Base-by-base conservation (phyloP, 1,284 basidiomycete species). In the Limonomyces culmigenus region DNA sequence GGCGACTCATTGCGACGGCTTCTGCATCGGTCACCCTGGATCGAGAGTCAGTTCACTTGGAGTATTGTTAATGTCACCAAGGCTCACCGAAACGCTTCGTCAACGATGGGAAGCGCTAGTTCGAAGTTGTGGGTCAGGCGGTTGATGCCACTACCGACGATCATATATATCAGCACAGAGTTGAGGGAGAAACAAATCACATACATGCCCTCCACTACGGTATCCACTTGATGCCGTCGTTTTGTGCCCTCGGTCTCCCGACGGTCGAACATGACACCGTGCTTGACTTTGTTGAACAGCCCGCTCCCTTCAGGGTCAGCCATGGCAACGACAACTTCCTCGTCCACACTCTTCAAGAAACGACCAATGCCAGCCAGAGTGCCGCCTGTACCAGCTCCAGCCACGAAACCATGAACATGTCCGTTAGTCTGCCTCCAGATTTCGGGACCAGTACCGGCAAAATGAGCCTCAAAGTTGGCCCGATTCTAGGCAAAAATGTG, bases 211-310 rank as follows among this genome's bases (percentile, higher is more conserved):
- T 86, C 83, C 19, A 87, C 85, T 18, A 92, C 75, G 0, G 88
- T 93, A 49, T 95, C 91, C 13, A 93, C 87, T 51, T 95, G 89
- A 52, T 93, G 86, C 34, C 93, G 62, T 43, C 95, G 58, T 46
- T 89, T 86, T n/a, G 79, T 95, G 2, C 95, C 93, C 57, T 99
- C 95, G 25, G 75, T 78, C 58, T 98, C 95, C 45, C 75, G 87
- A 3, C 61, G 60, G 48, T 91, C 85, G 50, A 81, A 98, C 87
- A 98, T 86, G 15, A 98, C 95, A 5, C 89, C 92, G 45, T 77
- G 70, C 55, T 84, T 87, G 39, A 77, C 81, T 65, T 92, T 95
- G 59, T 97, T 97, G 59, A 83, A 96, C 37, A 98, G 58, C 0
- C 95, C 93, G 43, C 86, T 92, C 2, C 93, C 93, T 49, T 92